Base-by-base conservation (phyloP, 2,329 filamentous ascomycete species). In the Clonostachys byssicola region DNA sequence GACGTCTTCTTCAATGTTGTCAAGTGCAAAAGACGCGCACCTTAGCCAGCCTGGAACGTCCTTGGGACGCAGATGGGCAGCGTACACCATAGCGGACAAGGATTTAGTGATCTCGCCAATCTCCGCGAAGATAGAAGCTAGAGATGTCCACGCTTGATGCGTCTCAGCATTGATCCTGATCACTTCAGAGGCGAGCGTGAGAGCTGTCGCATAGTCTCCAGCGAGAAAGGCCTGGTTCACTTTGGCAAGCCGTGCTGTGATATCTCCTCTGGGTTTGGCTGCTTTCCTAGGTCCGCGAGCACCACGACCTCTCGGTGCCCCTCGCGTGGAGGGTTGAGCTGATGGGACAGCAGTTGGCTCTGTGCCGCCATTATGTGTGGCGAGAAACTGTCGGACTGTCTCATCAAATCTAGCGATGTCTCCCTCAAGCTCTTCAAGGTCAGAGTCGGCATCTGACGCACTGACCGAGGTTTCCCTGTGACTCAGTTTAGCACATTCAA, bases 81-180 rank as follows among this genome's bases (percentile, higher is more conserved):
- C 81, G 54, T 80, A 79, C 36, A 85, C 72, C 64, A 78, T 75
- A 41, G 81, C 78, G 52, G 77, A 77, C 44, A 85, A 67, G 8
- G 81, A 78, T 50, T 80, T 75, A 49, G 78, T 71, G 20, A 70
- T 65, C 42, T 83, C 74, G 3, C 79, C 78, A 48, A 78, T 73
- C 58, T 86, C 82, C 49, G 78, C 70, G 55, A 81, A 81, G 46
- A 86, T 79, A 4, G 80, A 77, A 0, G 80, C 74, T 42, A 87
- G 62, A 12, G 84, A 70, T 13, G 74, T 78, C 83, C 83, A 87
- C 20, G 84, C 83, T 53, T 81, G 75, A 51, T 83, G 75, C 2
- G 81, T 85, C 60, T 86, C 82, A 17, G 80, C 81, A 52, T 87
- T 86, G 59, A 86, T 83, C 44, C 82, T 75, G 56, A 87, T 84